A percentile compares a stretch with the other conserved stretches of the same genome.
Conservation (phyloP, 2,329 filamentous ascomycete species). For the Cadophora sp. region DNA sequence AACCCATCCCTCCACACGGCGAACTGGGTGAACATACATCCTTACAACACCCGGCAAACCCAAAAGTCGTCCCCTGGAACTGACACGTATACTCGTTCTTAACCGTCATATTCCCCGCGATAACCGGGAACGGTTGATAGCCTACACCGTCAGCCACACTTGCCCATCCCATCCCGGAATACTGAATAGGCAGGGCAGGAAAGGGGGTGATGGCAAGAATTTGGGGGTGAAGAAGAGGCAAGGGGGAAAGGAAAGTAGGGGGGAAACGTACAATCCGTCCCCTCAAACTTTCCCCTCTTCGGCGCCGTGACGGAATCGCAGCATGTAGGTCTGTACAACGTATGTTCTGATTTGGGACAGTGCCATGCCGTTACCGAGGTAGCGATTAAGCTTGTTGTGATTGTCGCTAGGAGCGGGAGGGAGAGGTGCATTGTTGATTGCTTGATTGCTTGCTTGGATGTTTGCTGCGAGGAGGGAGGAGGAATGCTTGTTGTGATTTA, state of each 20-base stretch:
- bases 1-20: background rate
- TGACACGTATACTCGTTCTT: slow-evolving; percentile 17
- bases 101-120: background rate
- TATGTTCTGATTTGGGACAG: background rate
- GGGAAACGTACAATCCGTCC: slow-evolving; percentile 10
- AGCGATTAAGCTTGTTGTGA: background rate
- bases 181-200: too few relatives aligned
- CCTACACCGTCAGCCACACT: too few relatives aligned
- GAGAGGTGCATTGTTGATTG: slow-evolving; percentile 1
- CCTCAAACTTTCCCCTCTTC: slow-evolving; percentile 11
- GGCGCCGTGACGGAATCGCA: background rate
- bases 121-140: slow-evolving; percentile 1
- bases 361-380: slow-evolving; percentile 5
- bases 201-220: too few relatives aligned
- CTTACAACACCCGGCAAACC: slow-evolving; percentile 10
- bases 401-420: background rate
- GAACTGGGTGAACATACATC: background rate
- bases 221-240: background rate
- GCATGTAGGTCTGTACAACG: slow-evolving; percentile 4
- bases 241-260: background rate
- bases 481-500: background rate
- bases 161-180: too few relatives aligned
- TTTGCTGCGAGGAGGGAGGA: background rate
- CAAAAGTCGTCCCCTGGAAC: slow-evolving; percentile 2
- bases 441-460: background rate